Evolutionary conservation across 1,139 yeast genomes (phyloP), one percentile per base, ranked within the genome.

Genomic region (Cylindricascospora bacillispora): DNA sequence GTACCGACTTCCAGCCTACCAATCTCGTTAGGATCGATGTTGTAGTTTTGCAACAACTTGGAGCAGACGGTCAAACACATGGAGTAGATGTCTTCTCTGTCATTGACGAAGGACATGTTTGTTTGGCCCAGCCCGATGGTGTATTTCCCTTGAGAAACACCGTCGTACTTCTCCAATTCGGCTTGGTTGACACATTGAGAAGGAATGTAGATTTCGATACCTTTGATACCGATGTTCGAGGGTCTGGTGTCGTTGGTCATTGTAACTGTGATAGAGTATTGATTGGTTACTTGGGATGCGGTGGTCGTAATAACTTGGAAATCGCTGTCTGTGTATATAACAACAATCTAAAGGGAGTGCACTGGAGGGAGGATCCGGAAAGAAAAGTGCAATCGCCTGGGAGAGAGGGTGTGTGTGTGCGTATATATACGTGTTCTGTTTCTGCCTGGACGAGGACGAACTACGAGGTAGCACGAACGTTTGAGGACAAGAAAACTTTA

Each of bases 1-100:
- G 99, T 92, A 49, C 99, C 99, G 40, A 89, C 98, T 62, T 92
- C 99, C 50, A 92, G 69, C 57, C 99, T 76, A 45, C 99, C 99
- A 53, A 92, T 73, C 33, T 70, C 62, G 54, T 67, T 62, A 35
- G 85, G 72, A 58, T 89, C 95, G 47, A 92, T 70, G 56, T 73
- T 65, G 68, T 83, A 77, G 64, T 85, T 77, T 50, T 72, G 67
- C 51, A 92, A 62, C 54, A 92, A 70, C 40, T 72, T 73, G 38
- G 80, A 73, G 39, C 80, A 68, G 20, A 70, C 95, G 7, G 98
- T 89, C 56, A 89, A 67, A 22, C 83, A 66, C 67, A 92, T 67
- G 25, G 98, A 89, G 65, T 86, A 86, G 49, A 85, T 85, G 53
- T 92, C 99, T 62, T 92, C 97, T 56, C 95, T 74, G 63, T 89